Evolutionary conservation across 192 early-diverging fungal genomes (phyloP).

Genomic region (Coemansia sp.): DNA sequence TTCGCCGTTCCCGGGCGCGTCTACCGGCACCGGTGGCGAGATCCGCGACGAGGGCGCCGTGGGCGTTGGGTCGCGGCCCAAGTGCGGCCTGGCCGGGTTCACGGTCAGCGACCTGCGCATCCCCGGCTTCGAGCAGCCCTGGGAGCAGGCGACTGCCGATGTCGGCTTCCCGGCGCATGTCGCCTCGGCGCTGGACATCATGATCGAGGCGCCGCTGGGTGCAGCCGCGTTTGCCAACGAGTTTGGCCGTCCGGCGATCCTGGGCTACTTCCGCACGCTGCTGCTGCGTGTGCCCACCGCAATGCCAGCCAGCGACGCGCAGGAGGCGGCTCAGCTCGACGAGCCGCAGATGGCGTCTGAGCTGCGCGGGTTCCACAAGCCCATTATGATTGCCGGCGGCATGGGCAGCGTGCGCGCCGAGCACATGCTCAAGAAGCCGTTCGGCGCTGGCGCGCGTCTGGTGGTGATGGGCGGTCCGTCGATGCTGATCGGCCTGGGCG

Average conservation of each 20-base stretch:
- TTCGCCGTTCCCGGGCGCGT: constrained; percentile 97
- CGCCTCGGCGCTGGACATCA: constrained; percentile 92
- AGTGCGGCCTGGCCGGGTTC: constrained; percentile 94
- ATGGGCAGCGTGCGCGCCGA: constrained; percentile 88
- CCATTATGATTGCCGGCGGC: constrained; percentile 99
- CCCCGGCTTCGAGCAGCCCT: constrained; percentile 87
- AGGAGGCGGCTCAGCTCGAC: constrained; percentile 37
- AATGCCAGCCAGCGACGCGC: constrained; percentile 12
- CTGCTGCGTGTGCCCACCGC: constrained; percentile 50
- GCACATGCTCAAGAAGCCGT: constrained; percentile 87
- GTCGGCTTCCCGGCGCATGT: constrained; percentile 88
- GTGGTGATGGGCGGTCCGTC: constrained; percentile 94
- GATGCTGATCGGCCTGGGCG: constrained; percentile 99
- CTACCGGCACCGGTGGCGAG: constrained; percentile 98
- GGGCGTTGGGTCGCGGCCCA: constrained; percentile 92
- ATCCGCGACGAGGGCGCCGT: constrained; percentile 99
- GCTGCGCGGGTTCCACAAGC: constrained; percentile 97
- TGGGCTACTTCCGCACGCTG: constrained; percentile 98
- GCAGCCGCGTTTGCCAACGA: constrained; percentile 99
- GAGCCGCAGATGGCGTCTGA: constrained; percentile 60
- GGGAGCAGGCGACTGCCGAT: constrained; percentile 73
- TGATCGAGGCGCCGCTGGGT: constrained; percentile 97
- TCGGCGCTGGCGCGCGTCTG: constrained; percentile 77
- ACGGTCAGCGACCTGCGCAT: constrained; percentile 94
- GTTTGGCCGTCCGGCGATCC: constrained; percentile 93